A percentile compares a stretch with the other conserved stretches of the same genome.
These are phyloP conservation scores for Populus hybrid DNA, from an alignment of 441 rosid species.

Conservation along the genomic window DNA sequence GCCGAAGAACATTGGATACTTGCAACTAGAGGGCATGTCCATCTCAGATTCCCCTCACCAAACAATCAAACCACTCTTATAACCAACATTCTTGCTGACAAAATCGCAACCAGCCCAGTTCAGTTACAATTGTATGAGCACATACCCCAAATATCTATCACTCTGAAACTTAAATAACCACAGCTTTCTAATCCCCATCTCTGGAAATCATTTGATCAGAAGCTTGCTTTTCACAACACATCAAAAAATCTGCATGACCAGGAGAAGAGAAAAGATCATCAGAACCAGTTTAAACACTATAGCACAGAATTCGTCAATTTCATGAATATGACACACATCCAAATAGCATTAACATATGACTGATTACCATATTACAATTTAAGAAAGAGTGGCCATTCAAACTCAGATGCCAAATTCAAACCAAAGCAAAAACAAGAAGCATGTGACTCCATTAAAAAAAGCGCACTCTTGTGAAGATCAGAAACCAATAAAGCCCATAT, in stretches of 20 bases:
- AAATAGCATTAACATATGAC: neutral
- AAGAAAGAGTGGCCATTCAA: neutral
- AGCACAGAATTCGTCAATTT: neutral
- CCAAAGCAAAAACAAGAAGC: neutral
- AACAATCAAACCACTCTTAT: conserved; percentile 5
- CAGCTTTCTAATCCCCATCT: neutral
- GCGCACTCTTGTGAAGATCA: neutral
- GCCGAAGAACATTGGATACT: conserved; percentile 36
- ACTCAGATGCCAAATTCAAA: conserved; percentile 4
- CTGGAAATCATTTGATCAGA: too few species aligned
- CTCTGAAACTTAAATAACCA: neutral
- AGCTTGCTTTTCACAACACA: neutral
- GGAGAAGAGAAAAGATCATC: conserved; percentile 6
- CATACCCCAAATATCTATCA: conserved; percentile 6
- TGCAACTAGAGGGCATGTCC: conserved; percentile 40
- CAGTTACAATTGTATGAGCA: conserved; percentile 5
- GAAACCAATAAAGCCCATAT: conserved; percentile 11
- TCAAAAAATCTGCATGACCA: conserved; percentile 22
- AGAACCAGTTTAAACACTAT: neutral
- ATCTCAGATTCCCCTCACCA: conserved; percentile 26
- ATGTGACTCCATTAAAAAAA: neutral
- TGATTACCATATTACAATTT: neutral
- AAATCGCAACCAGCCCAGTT: conserved; percentile 1
- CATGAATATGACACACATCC: neutral
- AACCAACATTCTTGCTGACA: conserved; percentile 12